Evolutionary conservation across 23 red algal genomes (phyloP).

Genomic region (Gracilaria gracilis): DNA sequence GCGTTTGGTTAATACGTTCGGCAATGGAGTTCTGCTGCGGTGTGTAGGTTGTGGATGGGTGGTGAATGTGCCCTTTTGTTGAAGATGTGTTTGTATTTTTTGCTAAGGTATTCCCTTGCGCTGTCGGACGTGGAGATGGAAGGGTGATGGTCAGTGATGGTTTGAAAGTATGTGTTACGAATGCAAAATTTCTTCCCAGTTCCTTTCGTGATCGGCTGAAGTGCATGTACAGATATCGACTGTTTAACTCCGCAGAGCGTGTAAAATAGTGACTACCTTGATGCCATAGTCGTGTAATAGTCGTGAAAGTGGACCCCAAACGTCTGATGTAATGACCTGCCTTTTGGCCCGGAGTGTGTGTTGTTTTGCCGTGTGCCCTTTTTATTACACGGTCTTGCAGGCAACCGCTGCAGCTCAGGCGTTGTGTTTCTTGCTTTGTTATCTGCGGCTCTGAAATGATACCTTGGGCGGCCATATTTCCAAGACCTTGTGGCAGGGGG

Average conservation of each 20-base stretch:
- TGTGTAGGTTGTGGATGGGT: background rate
- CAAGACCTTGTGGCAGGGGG: background rate
- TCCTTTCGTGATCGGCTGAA: background rate
- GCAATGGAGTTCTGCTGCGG: constrained; percentile 21
- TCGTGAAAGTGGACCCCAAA: background rate
- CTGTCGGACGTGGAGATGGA: background rate
- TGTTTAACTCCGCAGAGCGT: background rate
- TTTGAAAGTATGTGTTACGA: background rate
- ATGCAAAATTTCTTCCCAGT: background rate
- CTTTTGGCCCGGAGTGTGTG: background rate
- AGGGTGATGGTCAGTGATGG: background rate
- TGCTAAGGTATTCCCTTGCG: constrained; percentile 6
- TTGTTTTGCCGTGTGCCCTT: background rate
- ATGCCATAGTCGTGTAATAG: background rate
- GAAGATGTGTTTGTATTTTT: background rate
- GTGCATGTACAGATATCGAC: background rate
- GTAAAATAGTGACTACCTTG: background rate
- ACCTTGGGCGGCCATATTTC: background rate
- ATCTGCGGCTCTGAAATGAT: background rate
- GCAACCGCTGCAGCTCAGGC: background rate
- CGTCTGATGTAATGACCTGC: background rate
- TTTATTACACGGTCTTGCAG: background rate
- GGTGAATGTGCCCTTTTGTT: background rate
- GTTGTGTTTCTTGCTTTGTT: background rate
- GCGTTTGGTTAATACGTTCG: constrained; percentile 3